Evolutionary conservation across 345 rosid species (phyloP).

Genomic region (Pistacia integerrima): DNA sequence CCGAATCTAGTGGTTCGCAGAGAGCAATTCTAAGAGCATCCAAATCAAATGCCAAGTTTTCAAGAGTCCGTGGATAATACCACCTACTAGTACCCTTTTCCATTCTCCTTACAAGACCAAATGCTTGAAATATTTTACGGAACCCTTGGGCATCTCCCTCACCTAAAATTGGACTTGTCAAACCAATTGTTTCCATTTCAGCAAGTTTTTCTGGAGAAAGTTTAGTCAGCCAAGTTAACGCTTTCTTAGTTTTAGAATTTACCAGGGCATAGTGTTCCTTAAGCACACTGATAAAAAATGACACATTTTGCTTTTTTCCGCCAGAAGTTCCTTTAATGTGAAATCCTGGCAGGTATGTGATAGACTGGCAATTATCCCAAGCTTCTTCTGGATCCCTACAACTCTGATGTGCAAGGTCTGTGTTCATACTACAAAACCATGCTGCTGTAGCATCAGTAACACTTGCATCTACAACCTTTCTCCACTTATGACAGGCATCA

Average conservation of each 20-base stretch:
- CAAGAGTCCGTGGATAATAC: constrained; percentile 72
- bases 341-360: constrained; percentile 79
- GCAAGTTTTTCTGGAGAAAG: constrained; percentile 70
- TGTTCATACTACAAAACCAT: constrained; percentile 97
- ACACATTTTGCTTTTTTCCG: constrained; percentile 61
- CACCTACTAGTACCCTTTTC: constrained; percentile 69
- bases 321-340: constrained; percentile 59
- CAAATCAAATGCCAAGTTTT: constrained; percentile 82
- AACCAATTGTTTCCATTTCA: constrained; percentile 82
- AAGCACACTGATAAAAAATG: constrained; percentile 72
- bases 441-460: constrained; percentile 52
- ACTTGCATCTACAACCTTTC: constrained; percentile 54
- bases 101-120: constrained; percentile 71
- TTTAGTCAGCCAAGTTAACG: constrained; percentile 77
- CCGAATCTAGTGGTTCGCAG: constrained; percentile 68
- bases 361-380: constrained; percentile 59
- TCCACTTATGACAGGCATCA: constrained; percentile 92
- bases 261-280: constrained; percentile 60
- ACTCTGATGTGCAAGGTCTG: constrained; percentile 59
- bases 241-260: constrained; percentile 58
- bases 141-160: constrained; percentile 42
- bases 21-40: constrained; percentile 82
- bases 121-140: constrained; percentile 71
- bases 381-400: constrained; percentile 79
- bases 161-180: constrained; percentile 63